Conservation (phyloP, 139 green algal genomes). For the Dunaliella sp. region DNA sequence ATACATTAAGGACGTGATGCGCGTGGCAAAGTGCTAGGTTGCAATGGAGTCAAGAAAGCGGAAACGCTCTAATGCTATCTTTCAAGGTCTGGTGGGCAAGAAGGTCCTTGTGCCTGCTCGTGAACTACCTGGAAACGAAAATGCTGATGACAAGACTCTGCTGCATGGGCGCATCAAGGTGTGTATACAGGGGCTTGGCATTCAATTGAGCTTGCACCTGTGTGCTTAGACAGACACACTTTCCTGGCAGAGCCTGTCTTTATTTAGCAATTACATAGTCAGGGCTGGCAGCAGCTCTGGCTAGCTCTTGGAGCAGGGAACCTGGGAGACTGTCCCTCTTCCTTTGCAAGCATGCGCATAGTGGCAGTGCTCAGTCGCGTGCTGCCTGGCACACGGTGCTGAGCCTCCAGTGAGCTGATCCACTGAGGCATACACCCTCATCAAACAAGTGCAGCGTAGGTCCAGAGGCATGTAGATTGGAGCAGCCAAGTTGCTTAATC, state of each 20-base stretch:
- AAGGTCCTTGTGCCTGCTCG: background rate
- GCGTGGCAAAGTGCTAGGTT: background rate
- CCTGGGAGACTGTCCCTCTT: background rate
- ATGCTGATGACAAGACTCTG: background rate
- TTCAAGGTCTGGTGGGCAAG: background rate
- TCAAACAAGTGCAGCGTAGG: too few species aligned
- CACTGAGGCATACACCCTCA: too few species aligned
- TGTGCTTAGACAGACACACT: too few species aligned
- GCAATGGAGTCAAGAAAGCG: background rate
- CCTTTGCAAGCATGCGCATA: too few species aligned
- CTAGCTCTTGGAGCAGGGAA: background rate
- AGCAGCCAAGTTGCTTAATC: background rate
- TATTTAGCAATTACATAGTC: too few species aligned
- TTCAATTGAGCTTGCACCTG: too few species aligned
- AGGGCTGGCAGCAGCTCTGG: background rate
- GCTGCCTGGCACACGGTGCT: too few species aligned
- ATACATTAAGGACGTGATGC: background rate
- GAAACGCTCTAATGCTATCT: background rate
- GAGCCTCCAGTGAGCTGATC: too few species aligned
- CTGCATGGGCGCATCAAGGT: background rate
- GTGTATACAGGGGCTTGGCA: background rate
- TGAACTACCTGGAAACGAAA: background rate
- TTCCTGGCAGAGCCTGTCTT: too few species aligned
- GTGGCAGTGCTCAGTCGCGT: background rate
- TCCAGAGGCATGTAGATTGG: too few species aligned